Evolutionary conservation across 148 eudicot species (phyloP).

Genomic region (Diospyros kaki): DNA sequence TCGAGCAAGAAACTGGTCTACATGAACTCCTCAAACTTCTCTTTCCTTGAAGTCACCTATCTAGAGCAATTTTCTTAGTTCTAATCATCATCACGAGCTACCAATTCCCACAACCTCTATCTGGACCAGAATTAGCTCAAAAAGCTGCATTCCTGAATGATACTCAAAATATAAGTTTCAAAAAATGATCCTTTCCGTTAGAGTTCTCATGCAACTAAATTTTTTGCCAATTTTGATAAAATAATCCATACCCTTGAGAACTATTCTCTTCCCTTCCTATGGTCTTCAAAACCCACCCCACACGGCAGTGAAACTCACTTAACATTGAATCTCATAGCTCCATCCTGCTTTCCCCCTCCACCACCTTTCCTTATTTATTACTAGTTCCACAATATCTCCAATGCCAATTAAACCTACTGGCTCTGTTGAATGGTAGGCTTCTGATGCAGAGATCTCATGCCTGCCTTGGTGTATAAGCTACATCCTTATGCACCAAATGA

Average conservation of each 20-base stretch:
- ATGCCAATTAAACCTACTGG: neutral
- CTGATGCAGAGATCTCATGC: neutral
- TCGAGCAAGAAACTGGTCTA: too few relatives aligned
- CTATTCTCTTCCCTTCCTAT: neutral
- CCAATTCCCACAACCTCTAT: too few relatives aligned
- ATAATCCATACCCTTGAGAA: neutral
- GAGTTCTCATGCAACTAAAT: neutral
- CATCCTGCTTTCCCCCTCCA: neutral
- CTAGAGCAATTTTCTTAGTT: too few relatives aligned
- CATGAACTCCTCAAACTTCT: too few relatives aligned
- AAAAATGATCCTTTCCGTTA: neutral
- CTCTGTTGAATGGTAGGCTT: neutral
- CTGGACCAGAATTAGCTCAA: too few relatives aligned
- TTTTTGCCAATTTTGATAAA: neutral
- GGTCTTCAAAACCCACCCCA: neutral
- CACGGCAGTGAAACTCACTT: neutral
- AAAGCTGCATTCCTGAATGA: neutral
- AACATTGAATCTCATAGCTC: neutral
- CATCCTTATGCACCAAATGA: too few relatives aligned
- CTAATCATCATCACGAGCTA: too few relatives aligned
- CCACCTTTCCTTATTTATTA: neutral
- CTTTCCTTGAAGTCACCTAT: too few relatives aligned
- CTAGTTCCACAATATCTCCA: neutral
- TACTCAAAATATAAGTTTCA: neutral
- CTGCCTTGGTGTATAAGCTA: neutral